Evolutionary conservation across 352 stramenopile species (phyloP).

Genomic region (Phytophthora aleatoria): DNA sequence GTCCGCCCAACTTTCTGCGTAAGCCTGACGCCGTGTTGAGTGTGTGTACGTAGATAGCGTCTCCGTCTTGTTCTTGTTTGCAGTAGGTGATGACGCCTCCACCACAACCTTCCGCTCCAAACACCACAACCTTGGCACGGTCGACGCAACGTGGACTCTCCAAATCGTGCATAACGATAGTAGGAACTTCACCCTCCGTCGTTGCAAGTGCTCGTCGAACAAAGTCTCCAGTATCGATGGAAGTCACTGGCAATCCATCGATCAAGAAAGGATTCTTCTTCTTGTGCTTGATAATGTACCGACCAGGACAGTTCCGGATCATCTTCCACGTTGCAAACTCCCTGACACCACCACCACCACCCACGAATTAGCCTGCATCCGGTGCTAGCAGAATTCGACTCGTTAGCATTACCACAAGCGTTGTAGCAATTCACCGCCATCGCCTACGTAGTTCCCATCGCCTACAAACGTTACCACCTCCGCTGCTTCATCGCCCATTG

Average conservation of each 20-base stretch:
- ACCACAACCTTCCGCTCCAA: conserved; percentile 34
- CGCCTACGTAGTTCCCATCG: neutral
- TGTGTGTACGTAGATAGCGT: conserved; percentile 54
- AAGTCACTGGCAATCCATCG: conserved; percentile 35
- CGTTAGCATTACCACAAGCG: neutral
- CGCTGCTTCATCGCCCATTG: too few relatives aligned
- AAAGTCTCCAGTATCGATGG: conserved; percentile 37
- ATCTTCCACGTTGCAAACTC: conserved; percentile 70
- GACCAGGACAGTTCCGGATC: conserved; percentile 70
- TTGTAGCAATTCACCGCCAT: neutral
- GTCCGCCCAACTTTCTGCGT: conserved; percentile 54
- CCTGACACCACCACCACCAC: conserved; percentile 30
- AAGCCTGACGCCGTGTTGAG: conserved; percentile 69
- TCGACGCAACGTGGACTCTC: conserved; percentile 51
- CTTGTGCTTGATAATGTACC: conserved; percentile 68
- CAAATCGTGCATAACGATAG: conserved; percentile 41
- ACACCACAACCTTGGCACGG: conserved; percentile 59
- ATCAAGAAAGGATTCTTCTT: conserved; percentile 43
- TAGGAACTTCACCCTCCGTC: neutral
- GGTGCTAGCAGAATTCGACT: neutral
- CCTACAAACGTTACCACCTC: neutral
- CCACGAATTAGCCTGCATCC: neutral
- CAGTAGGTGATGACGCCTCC: conserved; percentile 77
- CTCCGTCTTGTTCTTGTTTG: conserved; percentile 35
- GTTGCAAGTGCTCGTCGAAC: conserved; percentile 28